These are phyloP conservation scores for Starmerella floris DNA, from an alignment of 805 yeast genomes.

Conservation along the genomic window DNA sequence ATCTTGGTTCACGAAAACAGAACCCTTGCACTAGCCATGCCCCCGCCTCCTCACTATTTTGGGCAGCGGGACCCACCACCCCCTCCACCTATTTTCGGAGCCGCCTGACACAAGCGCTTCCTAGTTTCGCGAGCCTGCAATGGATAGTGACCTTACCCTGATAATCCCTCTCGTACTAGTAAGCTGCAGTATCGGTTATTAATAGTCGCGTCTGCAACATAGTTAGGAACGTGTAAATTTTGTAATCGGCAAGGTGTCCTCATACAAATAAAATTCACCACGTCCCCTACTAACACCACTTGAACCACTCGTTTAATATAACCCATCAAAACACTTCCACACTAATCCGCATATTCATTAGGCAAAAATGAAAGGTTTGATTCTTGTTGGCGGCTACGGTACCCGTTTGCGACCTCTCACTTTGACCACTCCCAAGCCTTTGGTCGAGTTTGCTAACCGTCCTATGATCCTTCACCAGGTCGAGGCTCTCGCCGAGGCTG, in stretches of 20 bases:
- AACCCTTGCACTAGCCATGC: no score
- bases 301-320: neutral
- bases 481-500: slow-evolving; percentile 94
- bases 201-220: slow-evolving; percentile 14
- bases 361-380: slow-evolving; percentile 67
- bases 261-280: neutral
- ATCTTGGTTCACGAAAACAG: no score
- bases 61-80: no score
- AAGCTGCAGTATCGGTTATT: slow-evolving; percentile 4
- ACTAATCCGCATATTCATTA: neutral
- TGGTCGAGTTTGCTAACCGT: slow-evolving; percentile 96
- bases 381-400: slow-evolving; percentile 99
- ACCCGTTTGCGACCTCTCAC: slow-evolving; percentile 99
- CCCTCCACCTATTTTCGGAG: no score
- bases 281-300: neutral
- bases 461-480: slow-evolving; percentile 99
- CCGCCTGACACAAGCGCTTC: no score
- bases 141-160: no score
- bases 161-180: neutral
- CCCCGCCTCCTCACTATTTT: no score
- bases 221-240: slow-evolving; percentile 9
- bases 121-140: no score
- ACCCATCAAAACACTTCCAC: no score
- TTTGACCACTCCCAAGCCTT: slow-evolving; percentile 86
- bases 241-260: slow-evolving; percentile 6